These are phyloP conservation scores for Aspergillus versicolor DNA, from an alignment of 2,329 filamentous ascomycete genomes.

Conservation along the genomic window DNA sequence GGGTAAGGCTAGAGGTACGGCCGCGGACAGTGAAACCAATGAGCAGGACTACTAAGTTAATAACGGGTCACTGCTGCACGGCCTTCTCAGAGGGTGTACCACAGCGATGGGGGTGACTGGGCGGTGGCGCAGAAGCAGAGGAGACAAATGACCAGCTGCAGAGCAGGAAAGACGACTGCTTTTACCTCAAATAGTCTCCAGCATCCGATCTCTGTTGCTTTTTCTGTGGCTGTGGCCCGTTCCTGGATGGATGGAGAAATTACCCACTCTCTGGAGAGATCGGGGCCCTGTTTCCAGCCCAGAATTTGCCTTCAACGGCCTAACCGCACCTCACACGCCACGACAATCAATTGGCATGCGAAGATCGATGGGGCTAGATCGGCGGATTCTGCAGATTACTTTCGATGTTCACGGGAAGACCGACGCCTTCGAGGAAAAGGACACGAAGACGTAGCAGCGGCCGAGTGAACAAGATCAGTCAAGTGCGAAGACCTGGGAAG, in stretches of 20 bases:
- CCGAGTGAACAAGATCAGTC: not conserved
- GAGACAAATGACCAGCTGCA: too few species aligned
- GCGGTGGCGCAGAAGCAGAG: not conserved
- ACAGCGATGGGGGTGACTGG: conserved; percentile 1
- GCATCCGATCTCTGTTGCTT: not conserved
- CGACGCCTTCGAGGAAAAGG: not conserved
- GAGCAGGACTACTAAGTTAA: not conserved
- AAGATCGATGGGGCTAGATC: conserved; percentile 7
- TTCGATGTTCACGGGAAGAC: not conserved
- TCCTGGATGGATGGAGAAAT: conserved; percentile 7
- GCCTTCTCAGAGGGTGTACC: conserved; percentile 10
- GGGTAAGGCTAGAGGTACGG: conserved; percentile 13
- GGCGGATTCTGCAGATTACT: not conserved
- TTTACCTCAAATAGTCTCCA: too few species aligned
- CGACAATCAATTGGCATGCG: conserved; percentile 5
- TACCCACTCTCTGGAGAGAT: conserved; percentile 8
- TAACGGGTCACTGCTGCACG: conserved; percentile 7
- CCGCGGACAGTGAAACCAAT: conserved; percentile 15
- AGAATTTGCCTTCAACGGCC: conserved; percentile 2
- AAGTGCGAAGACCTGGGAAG: not conserved
- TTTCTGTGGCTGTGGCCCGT: conserved; percentile 9
- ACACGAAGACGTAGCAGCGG: not conserved
- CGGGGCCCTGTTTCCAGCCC: not conserved
- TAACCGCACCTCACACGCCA: conserved; percentile 3
- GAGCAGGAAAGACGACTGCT: too few species aligned